Percentiles rank a stretch among this genome's conserved stretches.
phyloP scores from a whole-genome alignment of 1,284 basidiomycete species.

The Cryptococcus sp. region DNA sequence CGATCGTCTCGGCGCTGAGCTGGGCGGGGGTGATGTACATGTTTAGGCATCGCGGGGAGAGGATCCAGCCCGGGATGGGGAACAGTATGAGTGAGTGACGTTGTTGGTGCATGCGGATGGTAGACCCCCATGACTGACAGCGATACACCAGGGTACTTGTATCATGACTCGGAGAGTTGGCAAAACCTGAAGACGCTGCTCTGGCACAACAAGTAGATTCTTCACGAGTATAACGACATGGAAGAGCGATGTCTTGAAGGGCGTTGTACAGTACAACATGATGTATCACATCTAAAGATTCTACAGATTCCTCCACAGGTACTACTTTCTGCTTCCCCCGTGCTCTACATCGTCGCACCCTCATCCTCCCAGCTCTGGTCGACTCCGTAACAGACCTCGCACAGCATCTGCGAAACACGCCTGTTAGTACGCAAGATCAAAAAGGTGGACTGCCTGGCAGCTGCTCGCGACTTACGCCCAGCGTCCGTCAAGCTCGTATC shows the following conservation, averaged over 20 bases:
- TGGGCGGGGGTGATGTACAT: slow-evolving; percentile 99
- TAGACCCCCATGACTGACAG: neutral
- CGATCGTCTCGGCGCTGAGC: slow-evolving; percentile 79
- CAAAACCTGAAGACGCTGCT: slow-evolving; percentile 64
- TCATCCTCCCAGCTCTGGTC: neutral
- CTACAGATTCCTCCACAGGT: too few species aligned
- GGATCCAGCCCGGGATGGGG: slow-evolving; percentile 85
- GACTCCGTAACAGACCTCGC: neutral
- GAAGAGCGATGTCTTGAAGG: too few species aligned
- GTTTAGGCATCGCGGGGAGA: slow-evolving; percentile 79
- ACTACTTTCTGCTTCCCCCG: too few species aligned
- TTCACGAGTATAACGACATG: too few species aligned
- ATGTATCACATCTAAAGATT: too few species aligned
- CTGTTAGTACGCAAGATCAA: too few species aligned
- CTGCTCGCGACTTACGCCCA: slow-evolving; percentile 25
- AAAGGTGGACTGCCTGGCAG: too few species aligned
- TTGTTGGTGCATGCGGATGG: neutral
- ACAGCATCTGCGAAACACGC: neutral
- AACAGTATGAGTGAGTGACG: slow-evolving; percentile 52
- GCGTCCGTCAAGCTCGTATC: slow-evolving; percentile 43
- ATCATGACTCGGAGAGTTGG: slow-evolving; percentile 75
- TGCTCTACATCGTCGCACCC: too few species aligned
- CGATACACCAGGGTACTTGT: slow-evolving; percentile 58
- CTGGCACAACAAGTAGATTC: slow-evolving; percentile 68
- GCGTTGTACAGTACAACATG: too few species aligned